Evolutionary conservation across 768 basidiomycete genomes (phyloP).

Genomic region (Thelephora aurantiotincta): DNA sequence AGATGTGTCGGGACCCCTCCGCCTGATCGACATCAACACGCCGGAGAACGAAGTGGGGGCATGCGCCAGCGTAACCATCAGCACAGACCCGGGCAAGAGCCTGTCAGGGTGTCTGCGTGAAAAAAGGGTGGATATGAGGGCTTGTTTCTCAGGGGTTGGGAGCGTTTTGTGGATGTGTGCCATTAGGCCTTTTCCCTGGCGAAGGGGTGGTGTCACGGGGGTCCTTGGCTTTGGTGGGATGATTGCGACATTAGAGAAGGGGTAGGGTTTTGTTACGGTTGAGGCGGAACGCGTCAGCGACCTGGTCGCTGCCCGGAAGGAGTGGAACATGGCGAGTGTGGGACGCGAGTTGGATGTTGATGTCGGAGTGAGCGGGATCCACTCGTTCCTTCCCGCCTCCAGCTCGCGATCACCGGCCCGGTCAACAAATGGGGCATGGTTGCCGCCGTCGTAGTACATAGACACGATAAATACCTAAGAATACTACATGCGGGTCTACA

Average conservation of each 20-base stretch:
- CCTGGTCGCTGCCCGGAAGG: neutral
- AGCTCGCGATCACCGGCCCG: too few relatives aligned
- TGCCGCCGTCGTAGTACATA: too few relatives aligned
- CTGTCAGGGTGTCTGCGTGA: conserved; percentile 52
- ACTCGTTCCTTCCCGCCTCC: too few relatives aligned
- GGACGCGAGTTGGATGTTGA: too few relatives aligned
- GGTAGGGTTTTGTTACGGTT: conserved; percentile 36
- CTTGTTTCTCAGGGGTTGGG: conserved; percentile 53
- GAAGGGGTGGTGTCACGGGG: conserved; percentile 31
- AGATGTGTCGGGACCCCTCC: conserved; percentile 78
- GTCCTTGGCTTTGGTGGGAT: conserved; percentile 31
- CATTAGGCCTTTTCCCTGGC: conserved; percentile 69
- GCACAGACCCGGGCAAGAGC: conserved; percentile 72
- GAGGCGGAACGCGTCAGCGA: conserved; percentile 25
- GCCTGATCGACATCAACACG: conserved; percentile 69
- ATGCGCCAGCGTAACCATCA: conserved; percentile 65
- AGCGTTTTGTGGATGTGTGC: conserved; percentile 51
- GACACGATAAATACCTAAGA: too few relatives aligned
- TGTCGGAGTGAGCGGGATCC: too few relatives aligned
- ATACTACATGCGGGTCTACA: conserved; percentile 7
- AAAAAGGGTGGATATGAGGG: conserved; percentile 57
- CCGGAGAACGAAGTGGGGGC: conserved; percentile 81
- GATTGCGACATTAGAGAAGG: conserved; percentile 61
- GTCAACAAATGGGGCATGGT: too few relatives aligned
- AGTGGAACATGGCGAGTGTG: too few relatives aligned